Percentiles rank a stretch among this genome's conserved stretches.
Conservation (phyloP, 192 early-diverging fungal genomes). For the Pilaira anomala region DNA sequence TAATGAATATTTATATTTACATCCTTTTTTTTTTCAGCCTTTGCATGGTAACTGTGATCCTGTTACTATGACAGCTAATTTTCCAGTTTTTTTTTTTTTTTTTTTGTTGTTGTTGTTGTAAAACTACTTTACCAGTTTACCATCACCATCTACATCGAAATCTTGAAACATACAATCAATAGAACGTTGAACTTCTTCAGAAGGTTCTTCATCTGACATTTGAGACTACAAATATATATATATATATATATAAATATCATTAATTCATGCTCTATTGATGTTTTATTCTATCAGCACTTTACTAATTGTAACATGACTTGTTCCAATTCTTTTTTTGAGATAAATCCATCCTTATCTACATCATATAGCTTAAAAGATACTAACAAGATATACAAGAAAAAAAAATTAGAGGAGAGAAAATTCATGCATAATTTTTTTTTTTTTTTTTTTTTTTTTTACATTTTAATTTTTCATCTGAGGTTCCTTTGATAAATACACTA, state of each 20-base stretch:
- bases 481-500: slow-evolving; percentile 75
- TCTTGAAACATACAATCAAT: slow-evolving; percentile 75
- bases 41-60: neutral
- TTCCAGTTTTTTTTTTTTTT: no score
- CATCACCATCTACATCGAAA: slow-evolving; percentile 78
- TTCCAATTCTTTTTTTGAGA: slow-evolving; percentile 68
- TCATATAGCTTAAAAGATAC: slow-evolving; percentile 80
- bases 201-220: slow-evolving; percentile 65
- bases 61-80: slow-evolving; percentile 5
- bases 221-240: neutral
- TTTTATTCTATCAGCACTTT: neutral
- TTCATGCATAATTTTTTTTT: neutral
- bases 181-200: slow-evolving; percentile 54
- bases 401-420: neutral
- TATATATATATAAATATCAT: neutral
- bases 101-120: no score
- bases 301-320: slow-evolving; percentile 74
- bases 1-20: neutral
- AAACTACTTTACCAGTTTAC: slow-evolving; percentile 54
- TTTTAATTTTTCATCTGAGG: slow-evolving; percentile 51
- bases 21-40: no score
- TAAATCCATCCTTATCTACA: slow-evolving; percentile 70
- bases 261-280: neutral
- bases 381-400: slow-evolving; percentile 18
- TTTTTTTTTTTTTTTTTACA: slow-evolving; percentile 9